Conservation (phyloP, 176 grass and related monocot species). For the Oryza nivara region DNA sequence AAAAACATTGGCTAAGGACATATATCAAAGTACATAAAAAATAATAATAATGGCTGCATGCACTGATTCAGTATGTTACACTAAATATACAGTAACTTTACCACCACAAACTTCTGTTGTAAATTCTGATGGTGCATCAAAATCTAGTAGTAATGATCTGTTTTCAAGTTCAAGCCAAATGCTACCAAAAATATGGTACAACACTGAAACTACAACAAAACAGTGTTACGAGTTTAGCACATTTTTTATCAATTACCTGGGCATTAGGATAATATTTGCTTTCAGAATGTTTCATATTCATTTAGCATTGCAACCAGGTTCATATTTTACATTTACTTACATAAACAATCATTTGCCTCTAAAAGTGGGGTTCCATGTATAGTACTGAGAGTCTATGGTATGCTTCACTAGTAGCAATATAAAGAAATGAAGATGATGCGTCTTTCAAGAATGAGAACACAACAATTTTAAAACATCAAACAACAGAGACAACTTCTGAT, state of each 20-base stretch:
- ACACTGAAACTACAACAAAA: background rate
- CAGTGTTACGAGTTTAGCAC: background rate
- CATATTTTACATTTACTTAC: slow-evolving; percentile 7
- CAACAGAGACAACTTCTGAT: background rate
- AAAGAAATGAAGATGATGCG: slow-evolving; percentile 9
- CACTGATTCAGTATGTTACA: background rate
- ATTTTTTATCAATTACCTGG: background rate
- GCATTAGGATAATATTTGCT: background rate
- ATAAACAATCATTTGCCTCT: slow-evolving; percentile 7
- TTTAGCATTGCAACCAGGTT: slow-evolving; percentile 7
- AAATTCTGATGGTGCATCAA: background rate
- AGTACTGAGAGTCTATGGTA: background rate
- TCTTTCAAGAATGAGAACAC: slow-evolving; percentile 26
- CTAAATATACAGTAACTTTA: background rate
- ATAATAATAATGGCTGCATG: background rate
- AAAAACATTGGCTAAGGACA: background rate
- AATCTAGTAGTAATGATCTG: background rate
- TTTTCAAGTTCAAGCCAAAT: background rate
- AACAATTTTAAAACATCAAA: background rate
- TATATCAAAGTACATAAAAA: background rate
- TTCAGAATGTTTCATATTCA: background rate
- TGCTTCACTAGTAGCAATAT: background rate
- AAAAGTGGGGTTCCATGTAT: background rate
- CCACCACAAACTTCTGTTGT: background rate
- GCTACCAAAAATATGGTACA: background rate